phyloP scores from a whole-genome alignment of 2,329 filamentous ascomycete genomes.

The Trichophyton verrucosum region DNA sequence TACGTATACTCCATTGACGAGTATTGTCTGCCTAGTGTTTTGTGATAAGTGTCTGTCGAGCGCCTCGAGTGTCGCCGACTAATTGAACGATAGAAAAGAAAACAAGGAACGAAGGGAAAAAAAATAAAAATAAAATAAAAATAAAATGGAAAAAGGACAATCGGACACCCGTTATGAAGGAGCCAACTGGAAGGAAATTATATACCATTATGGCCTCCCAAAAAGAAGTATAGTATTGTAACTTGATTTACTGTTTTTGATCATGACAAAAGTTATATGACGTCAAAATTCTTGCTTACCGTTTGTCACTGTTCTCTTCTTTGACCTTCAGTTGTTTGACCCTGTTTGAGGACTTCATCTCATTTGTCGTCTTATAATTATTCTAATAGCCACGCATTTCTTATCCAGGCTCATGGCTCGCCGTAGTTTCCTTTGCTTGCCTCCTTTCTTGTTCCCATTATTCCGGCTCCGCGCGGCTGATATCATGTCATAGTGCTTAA shows the following conservation, averaged over 20 bases:
- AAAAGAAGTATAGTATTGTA: neutral
- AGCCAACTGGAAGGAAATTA: neutral
- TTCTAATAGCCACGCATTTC: neutral
- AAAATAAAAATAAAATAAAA: too few relatives aligned
- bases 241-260: neutral
- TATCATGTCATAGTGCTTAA: too few relatives aligned
- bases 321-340: neutral
- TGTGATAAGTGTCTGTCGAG: neutral
- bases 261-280: neutral
- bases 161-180: neutral
- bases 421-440: neutral
- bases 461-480: too few relatives aligned
- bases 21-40: neutral
- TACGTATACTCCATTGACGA: neutral
- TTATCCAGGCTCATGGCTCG: neutral
- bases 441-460: neutral
- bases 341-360: neutral
- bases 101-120: too few relatives aligned
- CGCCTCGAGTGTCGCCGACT: neutral
- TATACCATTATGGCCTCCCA: neutral
- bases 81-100: too few relatives aligned
- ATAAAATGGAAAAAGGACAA: too few relatives aligned
- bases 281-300: neutral
- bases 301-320: neutral
- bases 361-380: neutral